Percentiles rank a stretch among this genome's conserved stretches.
These are phyloP conservation scores for Nicotiana rustica DNA, from an alignment of 305 asterid genomes.

Conservation along the genomic window DNA sequence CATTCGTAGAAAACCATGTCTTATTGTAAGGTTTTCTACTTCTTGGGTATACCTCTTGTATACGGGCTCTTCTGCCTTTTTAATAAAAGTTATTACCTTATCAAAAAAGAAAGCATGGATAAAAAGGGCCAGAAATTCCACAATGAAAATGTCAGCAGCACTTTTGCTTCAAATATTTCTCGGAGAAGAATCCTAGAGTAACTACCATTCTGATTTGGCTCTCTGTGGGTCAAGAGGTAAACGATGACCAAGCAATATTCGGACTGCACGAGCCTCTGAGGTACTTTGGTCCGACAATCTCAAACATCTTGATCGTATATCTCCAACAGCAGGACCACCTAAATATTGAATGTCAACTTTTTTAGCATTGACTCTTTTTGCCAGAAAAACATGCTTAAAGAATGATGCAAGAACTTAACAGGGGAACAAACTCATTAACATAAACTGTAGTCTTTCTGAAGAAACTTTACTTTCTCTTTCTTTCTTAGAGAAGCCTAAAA, in stretches of 20 bases:
- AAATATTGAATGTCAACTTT: constrained; percentile 38
- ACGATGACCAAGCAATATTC: constrained; percentile 88
- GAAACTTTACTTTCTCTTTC: neutral
- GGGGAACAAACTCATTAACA: constrained; percentile 9
- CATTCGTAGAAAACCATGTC: too few species aligned
- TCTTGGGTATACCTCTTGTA: too few species aligned
- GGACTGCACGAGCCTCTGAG: constrained; percentile 88
- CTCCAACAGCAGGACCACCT: constrained; percentile 99
- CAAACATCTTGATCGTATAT: constrained; percentile 95
- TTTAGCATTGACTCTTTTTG: neutral
- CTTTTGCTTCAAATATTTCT: neutral
- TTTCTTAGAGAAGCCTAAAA: neutral
- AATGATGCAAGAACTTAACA: constrained; percentile 21
- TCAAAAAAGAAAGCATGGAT: neutral
- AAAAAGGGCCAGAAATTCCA: neutral
- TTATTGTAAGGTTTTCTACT: too few species aligned
- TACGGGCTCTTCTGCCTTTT: too few species aligned
- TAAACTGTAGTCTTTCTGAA: constrained; percentile 28
- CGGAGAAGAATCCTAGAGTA: constrained; percentile 13
- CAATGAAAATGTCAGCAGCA: neutral
- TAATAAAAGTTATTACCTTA: too few species aligned
- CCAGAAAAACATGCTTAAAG: neutral
- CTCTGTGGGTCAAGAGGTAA: constrained; percentile 78
- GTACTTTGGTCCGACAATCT: constrained; percentile 92
- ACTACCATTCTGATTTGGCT: constrained; percentile 89